Percentiles rank a stretch among this genome's conserved stretches.
phyloP scores from a whole-genome alignment of 2,329 filamentous ascomycete genomes.

The Colletotrichum sp. region DNA sequence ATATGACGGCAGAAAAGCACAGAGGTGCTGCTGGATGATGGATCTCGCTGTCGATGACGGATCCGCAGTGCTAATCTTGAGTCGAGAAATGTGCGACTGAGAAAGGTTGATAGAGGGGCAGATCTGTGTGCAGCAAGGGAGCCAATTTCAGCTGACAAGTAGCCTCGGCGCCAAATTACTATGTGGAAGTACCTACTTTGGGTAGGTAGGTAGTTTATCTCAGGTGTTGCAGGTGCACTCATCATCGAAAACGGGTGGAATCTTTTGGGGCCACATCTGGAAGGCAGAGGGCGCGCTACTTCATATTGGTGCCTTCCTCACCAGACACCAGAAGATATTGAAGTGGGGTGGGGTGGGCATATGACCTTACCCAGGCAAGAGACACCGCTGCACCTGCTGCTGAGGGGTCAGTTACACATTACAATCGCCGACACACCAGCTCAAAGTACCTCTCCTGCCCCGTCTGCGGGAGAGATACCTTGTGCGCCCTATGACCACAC shows the following conservation, averaged over 20 bases:
- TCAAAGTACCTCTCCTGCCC: not conserved
- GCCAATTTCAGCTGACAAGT: not conserved
- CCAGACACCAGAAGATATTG: not conserved
- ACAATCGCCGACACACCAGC: not conserved
- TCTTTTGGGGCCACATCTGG: not conserved
- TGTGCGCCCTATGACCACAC: not conserved
- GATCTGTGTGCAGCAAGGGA: not conserved
- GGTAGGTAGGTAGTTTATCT: not conserved
- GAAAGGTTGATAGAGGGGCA: not conserved
- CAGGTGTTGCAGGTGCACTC: not conserved
- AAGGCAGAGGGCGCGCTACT: not conserved
- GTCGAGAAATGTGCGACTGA: not conserved
- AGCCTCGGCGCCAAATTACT: accelerated
- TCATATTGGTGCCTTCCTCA: not conserved
- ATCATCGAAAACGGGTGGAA: not conserved
- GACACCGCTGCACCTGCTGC: not conserved
- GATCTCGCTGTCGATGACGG: not conserved
- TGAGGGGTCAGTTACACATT: not conserved
- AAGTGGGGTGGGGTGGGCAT: constrained; percentile 3
- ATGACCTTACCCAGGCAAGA: not conserved
- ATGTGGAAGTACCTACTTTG: not conserved
- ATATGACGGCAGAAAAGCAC: not conserved
- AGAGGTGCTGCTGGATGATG: not conserved
- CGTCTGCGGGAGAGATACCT: not conserved
- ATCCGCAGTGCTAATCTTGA: not conserved